Conservation (phyloP, 331 rosid species). For the Dryas integrifolia region DNA sequence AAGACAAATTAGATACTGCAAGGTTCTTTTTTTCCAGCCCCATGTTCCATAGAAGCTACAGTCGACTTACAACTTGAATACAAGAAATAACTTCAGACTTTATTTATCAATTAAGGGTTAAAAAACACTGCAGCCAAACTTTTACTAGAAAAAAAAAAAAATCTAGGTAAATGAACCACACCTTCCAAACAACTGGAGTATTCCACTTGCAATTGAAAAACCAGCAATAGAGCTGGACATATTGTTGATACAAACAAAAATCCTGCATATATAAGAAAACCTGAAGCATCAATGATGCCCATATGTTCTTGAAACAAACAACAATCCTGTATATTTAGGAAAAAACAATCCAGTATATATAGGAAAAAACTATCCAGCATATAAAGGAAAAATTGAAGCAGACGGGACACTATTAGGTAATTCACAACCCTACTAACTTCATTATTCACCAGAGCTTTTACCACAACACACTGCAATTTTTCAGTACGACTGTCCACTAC, state of each 20-base stretch:
- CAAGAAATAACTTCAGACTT: background rate
- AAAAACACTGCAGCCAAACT: background rate
- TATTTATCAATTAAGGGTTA: background rate
- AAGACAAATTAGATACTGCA: background rate
- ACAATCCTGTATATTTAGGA: too few species aligned
- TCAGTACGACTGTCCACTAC: background rate
- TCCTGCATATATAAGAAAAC: conserved; percentile 8
- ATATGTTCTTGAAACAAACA: too few species aligned
- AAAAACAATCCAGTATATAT: too few species aligned
- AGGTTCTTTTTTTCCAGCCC: background rate
- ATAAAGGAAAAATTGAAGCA: conserved; percentile 12
- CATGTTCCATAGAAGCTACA: background rate
- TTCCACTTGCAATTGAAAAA: conserved; percentile 10
- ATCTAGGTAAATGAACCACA: background rate
- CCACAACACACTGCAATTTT: too few species aligned
- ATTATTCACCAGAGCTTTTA: background rate
- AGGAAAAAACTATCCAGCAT: too few species aligned
- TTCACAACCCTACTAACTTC: background rate
- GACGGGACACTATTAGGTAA: background rate
- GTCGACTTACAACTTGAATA: background rate
- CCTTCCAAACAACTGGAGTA: conserved; percentile 11
- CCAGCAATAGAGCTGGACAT: conserved; percentile 9
- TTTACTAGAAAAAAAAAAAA: background rate
- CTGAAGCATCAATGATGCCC: conserved; percentile 6
- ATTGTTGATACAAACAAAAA: conserved; percentile 11